Evolutionary conservation across 2,329 filamentous ascomycete species (phyloP).

Genomic region (Talaromyces albobiverticillius): DNA sequence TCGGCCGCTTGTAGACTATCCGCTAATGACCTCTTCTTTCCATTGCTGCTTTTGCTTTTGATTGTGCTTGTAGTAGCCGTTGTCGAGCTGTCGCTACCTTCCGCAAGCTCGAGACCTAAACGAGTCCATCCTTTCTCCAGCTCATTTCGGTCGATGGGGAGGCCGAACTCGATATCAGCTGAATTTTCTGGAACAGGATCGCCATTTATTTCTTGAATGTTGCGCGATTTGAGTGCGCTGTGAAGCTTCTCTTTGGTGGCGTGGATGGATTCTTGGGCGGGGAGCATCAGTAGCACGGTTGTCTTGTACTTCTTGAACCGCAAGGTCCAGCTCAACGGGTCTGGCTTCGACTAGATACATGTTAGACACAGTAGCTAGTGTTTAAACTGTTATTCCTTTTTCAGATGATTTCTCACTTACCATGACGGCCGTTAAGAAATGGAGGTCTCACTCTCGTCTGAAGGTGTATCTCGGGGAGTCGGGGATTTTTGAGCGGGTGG

Average conservation of each 20-base stretch:
- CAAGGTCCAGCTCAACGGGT: slow-evolving; percentile 60
- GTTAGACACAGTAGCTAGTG: neutral
- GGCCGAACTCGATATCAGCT: slow-evolving; percentile 46
- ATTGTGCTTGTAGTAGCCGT: no score
- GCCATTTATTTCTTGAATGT: slow-evolving; percentile 37
- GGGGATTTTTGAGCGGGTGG: neutral
- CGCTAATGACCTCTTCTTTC: slow-evolving; percentile 17
- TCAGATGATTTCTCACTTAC: slow-evolving; percentile 11
- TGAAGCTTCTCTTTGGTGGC: slow-evolving; percentile 59
- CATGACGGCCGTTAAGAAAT: slow-evolving; percentile 13
- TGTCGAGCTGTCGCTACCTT: slow-evolving; percentile 20
- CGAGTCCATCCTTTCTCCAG: slow-evolving; percentile 49
- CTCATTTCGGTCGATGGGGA: slow-evolving; percentile 48
- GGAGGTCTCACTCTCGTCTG: neutral
- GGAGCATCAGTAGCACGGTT: slow-evolving; percentile 67
- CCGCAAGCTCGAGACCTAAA: slow-evolving; percentile 34
- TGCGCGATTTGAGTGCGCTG: slow-evolving; percentile 50
- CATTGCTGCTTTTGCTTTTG: slow-evolving; percentile 18
- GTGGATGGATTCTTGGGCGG: slow-evolving; percentile 56
- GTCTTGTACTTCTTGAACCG: slow-evolving; percentile 70
- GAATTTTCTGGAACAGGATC: slow-evolving; percentile 36
- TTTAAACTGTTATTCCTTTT: neutral
- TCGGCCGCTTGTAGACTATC: slow-evolving; percentile 25
- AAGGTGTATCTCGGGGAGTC: neutral
- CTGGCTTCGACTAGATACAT: slow-evolving; percentile 20